Evolutionary conservation across 75 land plant genomes (phyloP), one percentile per base, ranked within the genome.

Genomic region (Gnetum montanum): DNA sequence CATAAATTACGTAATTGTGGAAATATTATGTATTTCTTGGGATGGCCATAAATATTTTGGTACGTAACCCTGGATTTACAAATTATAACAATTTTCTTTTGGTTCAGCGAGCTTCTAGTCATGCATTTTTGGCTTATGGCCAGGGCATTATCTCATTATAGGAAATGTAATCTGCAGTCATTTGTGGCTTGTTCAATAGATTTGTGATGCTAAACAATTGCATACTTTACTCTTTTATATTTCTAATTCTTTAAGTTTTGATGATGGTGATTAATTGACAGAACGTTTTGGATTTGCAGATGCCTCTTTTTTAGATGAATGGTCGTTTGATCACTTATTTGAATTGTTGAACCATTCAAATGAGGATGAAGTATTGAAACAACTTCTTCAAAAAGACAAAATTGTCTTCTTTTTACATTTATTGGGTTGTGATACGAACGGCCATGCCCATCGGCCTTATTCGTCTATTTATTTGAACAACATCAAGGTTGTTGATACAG

Each of bases 361-460:
- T 34, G 53, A 68, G 50, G 78, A 92, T 46, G 58, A 62, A 43
- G 64, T 69, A 30, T 44, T 79, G 55, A 65, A 67, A 51, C 11
- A 71, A 46, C 29, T 78, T 24, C 70, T 92, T 36, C 69, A 62
- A 36, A 76, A 76, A 48, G 95, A 88, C 66, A 75, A 80, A 25
- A 60, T 84, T 31, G 83, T 92, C 43, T 63, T 92, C 31, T 92
- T 92, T 61, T 61, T 92, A 50, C 97, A 92, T 60, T 65, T 92
- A 24, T 76, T 92, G 46, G 97, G 97, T 37, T 92, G 97, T 75
- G 97, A 92, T 59, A 84, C 94, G 30, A 92, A 92, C 70, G 97
- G 97, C 45, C 97, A 92, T 74, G 97, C 97, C 28, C 97, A 92
- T 71, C 71, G 90, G 25, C 97, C 97, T 31, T 84, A 68, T 64